Evolutionary conservation across 257 asterid genomes (phyloP).

Genomic region (Solanum paucissectum): DNA sequence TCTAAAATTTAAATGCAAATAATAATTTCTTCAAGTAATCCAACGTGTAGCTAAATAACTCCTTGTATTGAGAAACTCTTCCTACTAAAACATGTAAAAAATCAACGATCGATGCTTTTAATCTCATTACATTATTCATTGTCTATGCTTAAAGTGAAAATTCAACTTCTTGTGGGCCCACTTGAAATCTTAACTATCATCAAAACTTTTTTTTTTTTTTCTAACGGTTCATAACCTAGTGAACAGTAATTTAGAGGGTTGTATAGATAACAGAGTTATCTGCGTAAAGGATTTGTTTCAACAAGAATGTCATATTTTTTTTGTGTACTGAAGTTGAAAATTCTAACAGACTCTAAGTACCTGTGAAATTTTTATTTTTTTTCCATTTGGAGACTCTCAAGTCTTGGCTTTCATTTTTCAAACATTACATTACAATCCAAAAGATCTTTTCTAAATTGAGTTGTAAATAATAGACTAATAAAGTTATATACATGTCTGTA

Average conservation of each 20-base stretch:
- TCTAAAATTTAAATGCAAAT: not conserved
- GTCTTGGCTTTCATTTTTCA: not conserved
- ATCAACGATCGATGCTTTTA: not conserved
- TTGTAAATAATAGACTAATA: not conserved
- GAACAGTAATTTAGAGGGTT: too few relatives aligned
- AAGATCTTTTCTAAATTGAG: not conserved
- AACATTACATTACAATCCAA: not conserved
- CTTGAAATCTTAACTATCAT: not conserved
- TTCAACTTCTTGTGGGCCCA: not conserved
- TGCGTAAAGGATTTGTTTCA: too few relatives aligned
- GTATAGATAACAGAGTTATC: too few relatives aligned
- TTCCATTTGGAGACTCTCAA: not conserved
- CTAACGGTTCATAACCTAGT: not conserved
- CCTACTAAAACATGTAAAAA: too few relatives aligned
- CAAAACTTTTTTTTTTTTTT: too few relatives aligned
- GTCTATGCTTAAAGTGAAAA: not conserved
- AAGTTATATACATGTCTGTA: not conserved
- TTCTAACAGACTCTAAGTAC: too few relatives aligned
- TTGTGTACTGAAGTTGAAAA: too few relatives aligned
- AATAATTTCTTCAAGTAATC: not conserved
- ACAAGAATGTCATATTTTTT: too few relatives aligned
- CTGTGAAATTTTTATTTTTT: not conserved
- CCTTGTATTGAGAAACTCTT: too few relatives aligned
- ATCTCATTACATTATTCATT: too few relatives aligned
- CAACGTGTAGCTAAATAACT: not conserved